Conservation (phyloP, 805 yeast genomes). For the Yamadazyma takamatsuzukensis region DNA sequence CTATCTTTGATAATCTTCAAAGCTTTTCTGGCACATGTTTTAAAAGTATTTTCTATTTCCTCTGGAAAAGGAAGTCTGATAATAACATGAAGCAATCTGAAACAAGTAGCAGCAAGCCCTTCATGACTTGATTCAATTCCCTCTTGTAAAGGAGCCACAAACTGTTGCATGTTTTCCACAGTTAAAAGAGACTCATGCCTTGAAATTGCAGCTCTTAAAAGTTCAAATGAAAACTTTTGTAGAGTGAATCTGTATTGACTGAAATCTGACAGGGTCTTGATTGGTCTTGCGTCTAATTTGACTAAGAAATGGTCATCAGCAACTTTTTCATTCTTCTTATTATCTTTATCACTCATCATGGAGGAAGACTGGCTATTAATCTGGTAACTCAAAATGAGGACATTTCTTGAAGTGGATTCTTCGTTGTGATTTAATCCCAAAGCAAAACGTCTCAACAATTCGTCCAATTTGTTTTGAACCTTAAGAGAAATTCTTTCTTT, state of each 20-base stretch:
- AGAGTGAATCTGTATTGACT: conserved; percentile 57
- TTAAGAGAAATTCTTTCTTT: conserved; percentile 63
- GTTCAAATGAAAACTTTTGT: conserved; percentile 73
- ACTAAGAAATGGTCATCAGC: conserved; percentile 68
- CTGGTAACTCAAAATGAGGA: conserved; percentile 71
- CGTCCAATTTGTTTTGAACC: conserved; percentile 73
- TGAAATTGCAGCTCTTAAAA: conserved; percentile 66
- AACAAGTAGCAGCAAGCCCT: conserved; percentile 64
- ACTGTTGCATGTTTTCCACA: conserved; percentile 60
- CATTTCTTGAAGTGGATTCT: conserved; percentile 52
- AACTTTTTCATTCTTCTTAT: conserved; percentile 8
- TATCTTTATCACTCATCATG: conserved; percentile 8
- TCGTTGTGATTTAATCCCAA: conserved; percentile 74
- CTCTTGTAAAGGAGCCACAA: conserved; percentile 66
- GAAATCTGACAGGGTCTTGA: conserved; percentile 51
- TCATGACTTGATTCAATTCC: conserved; percentile 69
- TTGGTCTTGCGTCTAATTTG: conserved; percentile 59
- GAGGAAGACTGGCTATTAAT: conserved; percentile 52
- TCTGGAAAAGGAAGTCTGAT: conserved; percentile 61
- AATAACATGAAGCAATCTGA: conserved; percentile 58
- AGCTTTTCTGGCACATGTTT: conserved; percentile 56
- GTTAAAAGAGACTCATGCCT: conserved; percentile 59
- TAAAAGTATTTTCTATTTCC: conserved; percentile 50
- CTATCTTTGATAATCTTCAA: conserved; percentile 66
- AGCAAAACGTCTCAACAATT: conserved; percentile 70